Evolutionary conservation across 805 yeast genomes (phyloP).

Genomic region (Candida montana): DNA sequence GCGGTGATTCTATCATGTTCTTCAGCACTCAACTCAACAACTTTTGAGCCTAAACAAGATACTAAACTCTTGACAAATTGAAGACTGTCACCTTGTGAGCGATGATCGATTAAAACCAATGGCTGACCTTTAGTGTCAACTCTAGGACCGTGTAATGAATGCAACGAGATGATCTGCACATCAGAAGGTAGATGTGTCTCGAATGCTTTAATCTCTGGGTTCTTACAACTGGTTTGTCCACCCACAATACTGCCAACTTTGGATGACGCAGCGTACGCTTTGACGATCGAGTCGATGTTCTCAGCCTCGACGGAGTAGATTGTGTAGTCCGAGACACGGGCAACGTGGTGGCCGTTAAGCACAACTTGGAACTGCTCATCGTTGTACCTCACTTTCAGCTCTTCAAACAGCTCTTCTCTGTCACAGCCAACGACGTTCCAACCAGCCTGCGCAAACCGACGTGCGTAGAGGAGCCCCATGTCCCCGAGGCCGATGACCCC

Average conservation of each 20-base stretch:
- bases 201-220: constrained; percentile 83
- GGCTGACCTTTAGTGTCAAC: constrained; percentile 92
- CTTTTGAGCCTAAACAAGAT: constrained; percentile 70
- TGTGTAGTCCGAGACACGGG: constrained; percentile 74
- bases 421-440: constrained; percentile 91
- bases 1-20: constrained; percentile 96
- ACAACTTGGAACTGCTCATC: constrained; percentile 49
- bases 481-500: constrained; percentile 97
- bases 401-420: constrained; percentile 56
- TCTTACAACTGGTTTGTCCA: constrained; percentile 97
- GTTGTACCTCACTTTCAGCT: constrained; percentile 34
- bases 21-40: constrained; percentile 71
- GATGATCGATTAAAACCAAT: constrained; percentile 74
- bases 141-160: constrained; percentile 91
- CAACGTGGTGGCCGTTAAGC: constrained; percentile 78
- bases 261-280: constrained; percentile 78
- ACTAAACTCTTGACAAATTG: constrained; percentile 58
- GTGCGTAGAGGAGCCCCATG: constrained; percentile 90
- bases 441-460: constrained; percentile 70
- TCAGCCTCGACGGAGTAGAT: constrained; percentile 94
- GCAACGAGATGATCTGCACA: constrained; percentile 78
- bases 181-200: constrained; percentile 72
- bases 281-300: constrained; percentile 65
- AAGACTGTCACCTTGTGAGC: constrained; percentile 50
- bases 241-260: constrained; percentile 89